These are phyloP conservation scores for Penicillium sp. DNA, from an alignment of 2,329 filamentous ascomycete genomes.

Conservation along the genomic window DNA sequence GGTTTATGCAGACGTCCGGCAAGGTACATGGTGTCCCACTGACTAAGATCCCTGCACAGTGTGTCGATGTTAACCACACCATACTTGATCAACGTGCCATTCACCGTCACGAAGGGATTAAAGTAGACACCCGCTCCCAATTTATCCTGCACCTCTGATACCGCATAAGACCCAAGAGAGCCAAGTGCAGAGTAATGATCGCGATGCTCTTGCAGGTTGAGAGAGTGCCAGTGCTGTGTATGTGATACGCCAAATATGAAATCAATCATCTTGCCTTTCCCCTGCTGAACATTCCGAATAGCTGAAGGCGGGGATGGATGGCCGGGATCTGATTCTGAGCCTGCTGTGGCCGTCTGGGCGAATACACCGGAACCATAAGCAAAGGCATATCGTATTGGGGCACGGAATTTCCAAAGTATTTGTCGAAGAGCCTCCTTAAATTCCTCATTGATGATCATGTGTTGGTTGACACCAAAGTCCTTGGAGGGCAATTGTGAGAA, in stretches of 20 bases:
- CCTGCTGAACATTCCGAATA: slow-evolving; percentile 78
- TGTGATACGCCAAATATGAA: slow-evolving; percentile 96
- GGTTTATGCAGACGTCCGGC: slow-evolving; percentile 94
- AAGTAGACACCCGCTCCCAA: slow-evolving; percentile 96
- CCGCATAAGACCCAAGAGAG: slow-evolving; percentile 75
- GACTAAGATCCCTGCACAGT: slow-evolving; percentile 75
- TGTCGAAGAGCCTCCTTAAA: slow-evolving; percentile 87
- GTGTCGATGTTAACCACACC: slow-evolving; percentile 94
- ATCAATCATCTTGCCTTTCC: slow-evolving; percentile 93
- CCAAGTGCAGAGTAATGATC: slow-evolving; percentile 89
- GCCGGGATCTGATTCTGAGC: slow-evolving; percentile 37
- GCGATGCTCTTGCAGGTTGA: slow-evolving; percentile 84
- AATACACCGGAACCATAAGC: slow-evolving; percentile 98
- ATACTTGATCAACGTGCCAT: slow-evolving; percentile 96
- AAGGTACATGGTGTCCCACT: slow-evolving; percentile 95
- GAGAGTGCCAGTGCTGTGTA: slow-evolving; percentile 92
- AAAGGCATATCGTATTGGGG: slow-evolving; percentile 93
- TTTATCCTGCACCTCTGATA: slow-evolving; percentile 79
- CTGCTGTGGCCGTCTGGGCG: slow-evolving; percentile 60
- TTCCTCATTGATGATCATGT: slow-evolving; percentile 92
- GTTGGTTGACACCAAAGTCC: slow-evolving; percentile 90
- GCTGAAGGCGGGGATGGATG: slow-evolving; percentile 80
- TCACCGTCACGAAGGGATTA: slow-evolving; percentile 90
- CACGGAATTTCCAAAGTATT: slow-evolving; percentile 85
- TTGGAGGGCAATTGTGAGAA: slow-evolving; percentile 73